A percentile compares a stretch with the other conserved stretches of the same genome.
Conservation (phyloP, 345 rosid genomes). For the Kandelia obovata region DNA sequence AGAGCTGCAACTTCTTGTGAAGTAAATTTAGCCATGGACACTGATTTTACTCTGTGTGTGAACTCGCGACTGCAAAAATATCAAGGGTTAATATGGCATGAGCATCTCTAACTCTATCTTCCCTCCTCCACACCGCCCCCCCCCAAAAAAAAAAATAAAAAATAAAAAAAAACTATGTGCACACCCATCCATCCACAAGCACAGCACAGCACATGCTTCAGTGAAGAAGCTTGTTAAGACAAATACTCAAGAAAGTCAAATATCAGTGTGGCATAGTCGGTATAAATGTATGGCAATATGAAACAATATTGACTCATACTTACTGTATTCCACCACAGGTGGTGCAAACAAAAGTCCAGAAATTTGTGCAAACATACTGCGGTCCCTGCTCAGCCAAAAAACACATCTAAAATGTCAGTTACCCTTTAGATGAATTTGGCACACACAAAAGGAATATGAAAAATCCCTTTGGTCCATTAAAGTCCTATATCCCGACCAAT, state of each 20-base stretch:
- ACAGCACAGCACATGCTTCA: neutral
- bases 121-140: constrained; percentile 3
- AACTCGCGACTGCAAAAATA: constrained; percentile 71
- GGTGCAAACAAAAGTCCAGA: constrained; percentile 96
- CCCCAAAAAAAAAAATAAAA: neutral
- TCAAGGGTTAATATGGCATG: constrained; percentile 13
- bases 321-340: constrained; percentile 94
- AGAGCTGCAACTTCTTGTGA: constrained; percentile 80
- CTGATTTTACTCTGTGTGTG: constrained; percentile 90
- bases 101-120: neutral
- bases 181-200: neutral
- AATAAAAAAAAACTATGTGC: neutral
- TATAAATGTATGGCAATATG: neutral
- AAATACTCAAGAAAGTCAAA: neutral
- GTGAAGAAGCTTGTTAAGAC: neutral
- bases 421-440: no score
- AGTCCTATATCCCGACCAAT: no score
- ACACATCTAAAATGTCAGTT: neutral
- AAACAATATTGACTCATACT: constrained; percentile 2
- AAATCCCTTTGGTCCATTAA: no score
- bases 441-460: no score
- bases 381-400: constrained; percentile 66
- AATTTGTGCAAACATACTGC: constrained; percentile 92
- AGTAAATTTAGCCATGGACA: constrained; percentile 93
- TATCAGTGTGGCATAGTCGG: neutral